Base-by-base conservation (phyloP, 345 rosid species). In the Lagerstroemia speciosa region DNA sequence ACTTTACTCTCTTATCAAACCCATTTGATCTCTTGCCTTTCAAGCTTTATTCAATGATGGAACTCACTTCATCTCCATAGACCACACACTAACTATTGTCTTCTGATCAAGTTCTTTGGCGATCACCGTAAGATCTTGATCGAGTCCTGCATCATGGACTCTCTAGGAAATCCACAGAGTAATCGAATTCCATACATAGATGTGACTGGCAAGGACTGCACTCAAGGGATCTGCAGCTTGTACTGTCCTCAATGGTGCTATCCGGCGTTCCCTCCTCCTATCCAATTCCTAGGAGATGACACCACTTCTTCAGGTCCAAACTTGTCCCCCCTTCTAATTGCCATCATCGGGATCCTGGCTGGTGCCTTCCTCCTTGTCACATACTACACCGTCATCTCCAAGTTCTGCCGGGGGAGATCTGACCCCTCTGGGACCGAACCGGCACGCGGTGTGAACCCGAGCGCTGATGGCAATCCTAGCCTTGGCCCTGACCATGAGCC, bases 221-320 rank as follows among this genome's bases (percentile, higher is more conserved):
- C 97, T 33, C 82, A 81, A 78, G 93, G 91, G 33, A 69, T 83
- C 38, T 94, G 99, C 70, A 85, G 89, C 71, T 69, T 85, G n/a
- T 76, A 82, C 68, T 94, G 96, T 45, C 97, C 95, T 34, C 97
- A 88, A 71, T 88, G 96, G 91, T 89, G 99, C 80, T 85, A 82
- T 84, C 72, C 78, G 48, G 75, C 81, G 58, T 81, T 73, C 71
- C 90, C 98, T 60, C 82, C 82, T 57, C 76, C 83, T 26, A 14
- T 66, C 33, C 40, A 72, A 1, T 72, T 79, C 68, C 71, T 82
- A 24, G 67, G 31, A 22, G 75, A 78, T 67, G 82, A 80, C 40
- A 57, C 68, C 37, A 6, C 38, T 37, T 37, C 46, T 73, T 80
- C 94, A 27, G 66, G 75, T 74, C 75, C 89, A 2, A 88, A 46